Base-by-base conservation (phyloP, 129 eudicot species). In the Flaveria brownii region DNA sequence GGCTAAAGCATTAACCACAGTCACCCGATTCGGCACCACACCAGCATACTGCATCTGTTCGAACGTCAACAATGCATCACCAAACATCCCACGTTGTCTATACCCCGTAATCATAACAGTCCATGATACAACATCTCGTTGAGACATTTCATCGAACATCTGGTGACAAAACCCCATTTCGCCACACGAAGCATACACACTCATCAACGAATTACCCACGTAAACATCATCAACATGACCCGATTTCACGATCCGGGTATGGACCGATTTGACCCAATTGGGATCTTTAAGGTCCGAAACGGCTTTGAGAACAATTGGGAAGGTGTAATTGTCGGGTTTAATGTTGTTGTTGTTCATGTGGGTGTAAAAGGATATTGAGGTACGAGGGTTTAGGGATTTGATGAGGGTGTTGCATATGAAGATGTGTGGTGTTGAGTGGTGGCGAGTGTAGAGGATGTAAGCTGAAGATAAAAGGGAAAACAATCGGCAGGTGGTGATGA, bases 51-150 rank as follows among this genome's bases (percentile, higher is more conserved):
- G 76, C 90, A 90, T 90, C 49, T 77, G 84, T 59, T 82, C 87
- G 75, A 85, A 87, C 17, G 73, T 61, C 72, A 77, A 55, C 20
- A 90, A 82, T 0, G 92, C 88, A 5, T 82, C 84, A 45, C 79
- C 80, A 78, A 78, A 78, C 81, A n/a, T 77, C 81, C 86, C 83
- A 46, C 57, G 68, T 45, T 83, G 84, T 70, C 72, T 80, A 77
- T 66, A 87, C 74, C 90, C 90, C 13, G 82, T 70, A 33, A 90
- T 73, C 90, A 90, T 25, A 18, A 60, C 75, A 5, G 92, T 90
- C 92, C 96, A 87, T 0, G 94, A 90, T 12, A 92, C 96, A 2
- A 92, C 90, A 71, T 90, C 96, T 81, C 88, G 84, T 16, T 73
- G 64, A 59, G 86, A 67, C 94, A 90, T 90, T 90, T 90, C 90